Conservation (phyloP, 2,329 filamentous ascomycete species). For the Aphanocladium album region DNA sequence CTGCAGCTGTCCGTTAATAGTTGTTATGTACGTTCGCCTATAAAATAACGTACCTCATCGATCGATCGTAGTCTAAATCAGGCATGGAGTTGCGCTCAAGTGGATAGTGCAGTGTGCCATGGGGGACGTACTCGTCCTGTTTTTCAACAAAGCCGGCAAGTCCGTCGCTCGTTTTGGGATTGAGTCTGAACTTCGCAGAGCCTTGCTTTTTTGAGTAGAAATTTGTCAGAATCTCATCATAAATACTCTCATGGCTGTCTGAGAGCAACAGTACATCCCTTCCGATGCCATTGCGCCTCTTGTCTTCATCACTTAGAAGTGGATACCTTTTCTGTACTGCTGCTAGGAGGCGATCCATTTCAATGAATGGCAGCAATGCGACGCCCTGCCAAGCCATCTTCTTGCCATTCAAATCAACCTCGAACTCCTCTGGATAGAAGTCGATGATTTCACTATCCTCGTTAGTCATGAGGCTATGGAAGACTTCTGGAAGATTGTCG, state of each 20-base stretch:
- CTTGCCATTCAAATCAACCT: constrained; percentile 91
- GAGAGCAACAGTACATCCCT: constrained; percentile 80
- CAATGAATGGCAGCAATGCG: constrained; percentile 89
- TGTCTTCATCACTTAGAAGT: constrained; percentile 70
- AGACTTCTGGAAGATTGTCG: constrained; percentile 81
- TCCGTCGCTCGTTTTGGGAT: constrained; percentile 70
- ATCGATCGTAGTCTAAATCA: constrained; percentile 76
- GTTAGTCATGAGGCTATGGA: constrained; percentile 86
- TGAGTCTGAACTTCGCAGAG: constrained; percentile 61
- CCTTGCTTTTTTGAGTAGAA: constrained; percentile 91
- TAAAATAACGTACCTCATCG: constrained; percentile 65
- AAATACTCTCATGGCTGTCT: constrained; percentile 71
- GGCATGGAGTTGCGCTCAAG: constrained; percentile 68
- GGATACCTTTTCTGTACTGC: constrained; percentile 83
- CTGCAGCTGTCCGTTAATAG: constrained; percentile 43
- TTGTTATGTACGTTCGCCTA: background rate
- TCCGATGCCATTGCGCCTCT: constrained; percentile 71
- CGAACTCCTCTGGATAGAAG: constrained; percentile 94
- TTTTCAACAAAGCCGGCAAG: constrained; percentile 77
- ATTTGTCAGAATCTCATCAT: constrained; percentile 74
- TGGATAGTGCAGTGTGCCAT: constrained; percentile 74
- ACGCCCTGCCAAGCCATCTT: constrained; percentile 99
- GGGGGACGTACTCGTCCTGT: constrained; percentile 77
- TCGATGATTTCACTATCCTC: constrained; percentile 89
- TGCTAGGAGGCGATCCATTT: constrained; percentile 76